Evolutionary conservation across 805 yeast species (phyloP), one percentile per base, ranked within the genome.

Genomic region (Jamesozyma gamospora): DNA sequence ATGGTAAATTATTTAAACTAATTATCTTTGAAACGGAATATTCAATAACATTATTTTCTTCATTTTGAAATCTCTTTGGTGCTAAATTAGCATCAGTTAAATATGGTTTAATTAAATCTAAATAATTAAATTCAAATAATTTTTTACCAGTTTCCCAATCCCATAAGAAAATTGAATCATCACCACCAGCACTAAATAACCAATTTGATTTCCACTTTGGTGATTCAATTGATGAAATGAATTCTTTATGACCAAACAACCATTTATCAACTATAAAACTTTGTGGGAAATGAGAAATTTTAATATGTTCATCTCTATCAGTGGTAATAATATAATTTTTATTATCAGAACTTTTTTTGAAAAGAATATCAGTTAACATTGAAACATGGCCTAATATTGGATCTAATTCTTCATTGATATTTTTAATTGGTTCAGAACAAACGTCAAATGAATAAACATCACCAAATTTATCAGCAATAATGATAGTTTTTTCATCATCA

Each of bases 371-470:
- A n/a, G 94, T 82, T 44, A 92, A 71, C 96, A 92, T 86, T 3
- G 96, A 88, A 4, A 92, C 97, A 62, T 92, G 99, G 7, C 99
- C 99, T 39, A 90, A 64, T 6, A 90, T 69, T 2, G 96, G 96
- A 29, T 66, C 71, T 33, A 75, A 58, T 34, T 71, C 74, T 4
- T 70, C 69, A 30, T 52, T 58, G 4, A 42, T 40, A 25, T 51
- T 50, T n/a, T 52, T 50, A 2, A 64, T 58, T 1, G 70, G 51
- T 1, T 52, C 62, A 3, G 58, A 50, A 12, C 63, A 64, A 24
- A 77, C 62, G 2, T 70, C 63, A 29, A 85, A 66, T 1, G 71
- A 59, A 58, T 84, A 92, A 5, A 87, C 96, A 62, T 92, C 99
- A 35, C 98, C 98, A 56, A 90, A 92, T 65, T 92, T 92, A 60